A percentile compares a stretch with the other conserved stretches of the same genome.
These are phyloP conservation scores for Sporopachydermia lactativora DNA, from an alignment of 805 yeast species.

Conservation along the genomic window DNA sequence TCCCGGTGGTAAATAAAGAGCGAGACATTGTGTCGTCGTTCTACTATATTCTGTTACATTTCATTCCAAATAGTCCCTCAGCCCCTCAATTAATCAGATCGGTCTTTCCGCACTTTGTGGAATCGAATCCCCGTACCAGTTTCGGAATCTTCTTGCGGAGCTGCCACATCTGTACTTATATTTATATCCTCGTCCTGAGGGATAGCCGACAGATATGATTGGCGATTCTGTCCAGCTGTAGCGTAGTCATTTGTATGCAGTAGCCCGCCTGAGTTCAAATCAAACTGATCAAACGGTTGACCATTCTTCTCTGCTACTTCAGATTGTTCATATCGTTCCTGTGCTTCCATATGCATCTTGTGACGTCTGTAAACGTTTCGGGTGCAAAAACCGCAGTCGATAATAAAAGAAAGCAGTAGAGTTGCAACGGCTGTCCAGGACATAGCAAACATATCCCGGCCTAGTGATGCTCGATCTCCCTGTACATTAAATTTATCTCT, in stretches of 20 bases:
- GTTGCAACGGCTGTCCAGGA: neutral
- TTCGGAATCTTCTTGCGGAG: neutral
- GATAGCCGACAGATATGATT: neutral
- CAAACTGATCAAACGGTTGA: neutral
- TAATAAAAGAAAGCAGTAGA: neutral
- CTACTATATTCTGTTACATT: too few species aligned
- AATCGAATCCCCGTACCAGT: neutral
- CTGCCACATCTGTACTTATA: neutral
- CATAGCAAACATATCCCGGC: neutral
- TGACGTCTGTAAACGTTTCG: neutral
- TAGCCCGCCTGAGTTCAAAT: too few species aligned
- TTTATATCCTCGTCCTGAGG: constrained; percentile 1
- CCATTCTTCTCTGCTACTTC: too few species aligned
- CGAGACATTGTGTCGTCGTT: too few species aligned
- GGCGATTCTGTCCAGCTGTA: neutral
- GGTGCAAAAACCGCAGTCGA: neutral
- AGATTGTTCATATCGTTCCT: too few species aligned
- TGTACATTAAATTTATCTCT: constrained; percentile 47
- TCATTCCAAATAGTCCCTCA: too few species aligned
- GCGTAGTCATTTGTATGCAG: neutral
- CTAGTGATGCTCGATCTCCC: constrained; percentile 11
- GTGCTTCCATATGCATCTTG: neutral
- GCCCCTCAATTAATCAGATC: too few species aligned
- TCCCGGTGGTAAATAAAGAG: too few species aligned
- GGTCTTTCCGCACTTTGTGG: neutral